phyloP scores from a whole-genome alignment of 352 stramenopile genomes.

The Phytophthora chlamydospora region DNA sequence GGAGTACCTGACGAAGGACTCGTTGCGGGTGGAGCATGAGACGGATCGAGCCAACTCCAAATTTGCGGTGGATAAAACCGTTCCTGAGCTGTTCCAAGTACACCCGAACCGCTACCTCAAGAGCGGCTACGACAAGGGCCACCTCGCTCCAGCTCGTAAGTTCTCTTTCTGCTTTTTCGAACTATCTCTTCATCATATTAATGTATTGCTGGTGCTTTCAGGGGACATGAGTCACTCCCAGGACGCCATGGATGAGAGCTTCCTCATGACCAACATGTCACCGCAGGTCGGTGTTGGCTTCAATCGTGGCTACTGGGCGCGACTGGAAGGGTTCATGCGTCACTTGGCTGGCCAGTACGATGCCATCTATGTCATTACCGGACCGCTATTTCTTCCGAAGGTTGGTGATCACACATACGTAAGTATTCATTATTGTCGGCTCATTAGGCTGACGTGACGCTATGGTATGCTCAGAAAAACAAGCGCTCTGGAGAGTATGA shows the following conservation, averaged over 20 bases:
- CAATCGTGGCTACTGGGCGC: conserved; percentile 90
- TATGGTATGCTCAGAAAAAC: conserved; percentile 50
- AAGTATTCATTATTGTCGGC: background rate
- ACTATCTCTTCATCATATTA: background rate
- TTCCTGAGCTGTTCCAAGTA: conserved; percentile 84
- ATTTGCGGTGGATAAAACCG: conserved; percentile 84
- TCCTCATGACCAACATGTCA: conserved; percentile 95
- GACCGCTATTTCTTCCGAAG: conserved; percentile 93
- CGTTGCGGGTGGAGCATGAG: conserved; percentile 68
- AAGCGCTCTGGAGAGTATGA: conserved; percentile 68
- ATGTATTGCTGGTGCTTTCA: conserved; percentile 23
- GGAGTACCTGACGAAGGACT: conserved; percentile 80
- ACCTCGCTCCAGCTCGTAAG: conserved; percentile 90
- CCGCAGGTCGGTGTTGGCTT: conserved; percentile 91
- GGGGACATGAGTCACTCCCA: conserved; percentile 90
- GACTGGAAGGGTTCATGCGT: conserved; percentile 87
- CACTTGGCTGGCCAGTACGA: conserved; percentile 82
- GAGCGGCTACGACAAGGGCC: conserved; percentile 95
- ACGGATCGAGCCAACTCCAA: conserved; percentile 82
- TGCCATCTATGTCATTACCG: conserved; percentile 91
- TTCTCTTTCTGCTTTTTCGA: background rate
- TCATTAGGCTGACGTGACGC: background rate
- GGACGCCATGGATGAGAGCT: conserved; percentile 92
- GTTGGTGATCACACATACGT: conserved; percentile 26
- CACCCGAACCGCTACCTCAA: conserved; percentile 89